Conservation (phyloP, 139 green algal genomes). For the Chlorella sp. region DNA sequence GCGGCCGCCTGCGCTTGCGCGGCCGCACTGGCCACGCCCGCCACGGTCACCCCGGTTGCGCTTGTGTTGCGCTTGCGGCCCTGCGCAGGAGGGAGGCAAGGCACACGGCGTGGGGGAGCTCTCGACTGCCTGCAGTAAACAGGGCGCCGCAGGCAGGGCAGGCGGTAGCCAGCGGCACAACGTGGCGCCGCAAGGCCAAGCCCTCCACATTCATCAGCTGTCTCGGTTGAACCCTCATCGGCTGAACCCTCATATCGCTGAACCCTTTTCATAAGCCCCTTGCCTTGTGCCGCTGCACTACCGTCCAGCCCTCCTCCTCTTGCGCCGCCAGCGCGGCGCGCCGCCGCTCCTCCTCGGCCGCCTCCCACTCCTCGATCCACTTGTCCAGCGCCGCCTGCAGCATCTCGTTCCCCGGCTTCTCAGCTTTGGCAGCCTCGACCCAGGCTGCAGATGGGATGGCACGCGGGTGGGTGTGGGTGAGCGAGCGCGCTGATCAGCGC, state of each 20-base stretch:
- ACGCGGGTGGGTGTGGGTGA: not conserved
- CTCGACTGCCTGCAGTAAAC: not conserved
- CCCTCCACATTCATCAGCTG: not conserved
- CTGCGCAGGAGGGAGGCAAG: no score
- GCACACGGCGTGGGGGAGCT: no score
- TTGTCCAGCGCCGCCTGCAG: slow-evolving; percentile 59
- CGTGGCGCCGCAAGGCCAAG: not conserved
- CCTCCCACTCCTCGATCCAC: slow-evolving; percentile 71
- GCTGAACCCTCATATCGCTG: no score
- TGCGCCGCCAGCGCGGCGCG: slow-evolving; percentile 46
- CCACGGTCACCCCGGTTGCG: slow-evolving; percentile 36
- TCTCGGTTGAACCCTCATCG: not conserved
- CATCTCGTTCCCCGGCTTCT: slow-evolving; percentile 34
- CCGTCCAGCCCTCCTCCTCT: slow-evolving; percentile 78
- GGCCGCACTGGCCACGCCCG: slow-evolving; percentile 58
- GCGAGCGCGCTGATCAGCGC: not conserved
- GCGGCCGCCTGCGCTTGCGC: slow-evolving; percentile 31
- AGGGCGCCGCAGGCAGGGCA: no score
- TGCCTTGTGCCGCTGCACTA: slow-evolving; percentile 77
- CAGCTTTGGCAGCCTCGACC: slow-evolving; percentile 68
- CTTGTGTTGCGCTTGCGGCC: slow-evolving; percentile 56
- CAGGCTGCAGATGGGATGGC: slow-evolving; percentile 41
- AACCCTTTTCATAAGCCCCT: slow-evolving; percentile 10
- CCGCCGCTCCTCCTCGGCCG: slow-evolving; percentile 41
- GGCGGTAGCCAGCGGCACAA: no score